Evolutionary conservation across 768 basidiomycete species (phyloP), one percentile per base, ranked within the genome.

Genomic region (Amanita molliuscula): DNA sequence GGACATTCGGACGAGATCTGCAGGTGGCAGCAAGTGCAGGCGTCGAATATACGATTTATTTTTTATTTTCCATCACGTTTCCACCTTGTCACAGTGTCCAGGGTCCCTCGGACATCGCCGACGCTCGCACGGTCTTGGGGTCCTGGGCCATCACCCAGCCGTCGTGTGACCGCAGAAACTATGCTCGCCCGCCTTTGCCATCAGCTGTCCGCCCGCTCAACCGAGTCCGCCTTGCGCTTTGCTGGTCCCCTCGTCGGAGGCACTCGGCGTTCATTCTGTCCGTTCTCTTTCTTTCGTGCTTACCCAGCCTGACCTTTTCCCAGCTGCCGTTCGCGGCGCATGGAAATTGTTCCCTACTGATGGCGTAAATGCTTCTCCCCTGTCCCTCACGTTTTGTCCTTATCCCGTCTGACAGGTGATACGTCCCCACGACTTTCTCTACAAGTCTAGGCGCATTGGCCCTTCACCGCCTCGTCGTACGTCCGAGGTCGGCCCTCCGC

Each of bases 401-500:
- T 29, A 43, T 25, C 18, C 41, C 18, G 23, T 36, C 38, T 21
- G 15, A 40, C 49, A 79, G 78, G 76, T 77, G 56, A 58, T 78
- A 40, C 67, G 66, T 18, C 78, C 78, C 8, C 61, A 66, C 35
- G 44, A 51, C 66, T 69, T 76, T 54, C 63, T 67, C 6, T 62
- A 68, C 53, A 60, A 69, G 41, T 65, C 66, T 49, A 67, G 69
- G n/a, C 60, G 53, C 47, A 63, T 60, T 35, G 56, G 53, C 26
- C 57, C 55, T 23, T 52, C 44, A 2, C 44, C 48, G 9, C 56
- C 54, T 25, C 50, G 45, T 1, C 67, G 65, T 36, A 65, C 67
- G 23, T 59, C 74, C 6, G 59, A 67, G 11, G 74, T 84, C 11
- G 84, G 78, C 35, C 88, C 84, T 28, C 65, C 71, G 18, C 70